These are phyloP conservation scores for Colletotrichum costaricense DNA, from an alignment of 2,329 filamentous ascomycete species.

Conservation along the genomic window DNA sequence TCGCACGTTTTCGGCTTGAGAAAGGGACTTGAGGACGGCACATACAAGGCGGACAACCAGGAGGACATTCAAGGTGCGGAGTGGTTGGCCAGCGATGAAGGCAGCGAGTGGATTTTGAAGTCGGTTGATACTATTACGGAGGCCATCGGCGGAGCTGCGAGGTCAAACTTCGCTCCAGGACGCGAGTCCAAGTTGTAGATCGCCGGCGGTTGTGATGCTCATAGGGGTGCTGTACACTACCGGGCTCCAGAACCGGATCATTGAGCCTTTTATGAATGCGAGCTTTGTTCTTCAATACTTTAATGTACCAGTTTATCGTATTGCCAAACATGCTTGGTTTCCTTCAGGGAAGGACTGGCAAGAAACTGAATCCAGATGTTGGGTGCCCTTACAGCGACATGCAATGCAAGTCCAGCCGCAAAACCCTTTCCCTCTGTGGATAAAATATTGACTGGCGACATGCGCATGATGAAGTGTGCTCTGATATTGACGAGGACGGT, in stretches of 20 bases:
- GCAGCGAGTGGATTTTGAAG: slow-evolving; percentile 58
- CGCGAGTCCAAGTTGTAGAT: slow-evolving; percentile 29
- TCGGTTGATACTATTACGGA: slow-evolving; percentile 58
- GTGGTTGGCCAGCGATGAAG: slow-evolving; percentile 59
- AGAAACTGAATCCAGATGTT: too few species aligned
- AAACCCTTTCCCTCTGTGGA: too few species aligned
- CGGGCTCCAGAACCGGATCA: neutral
- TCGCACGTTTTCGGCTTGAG: slow-evolving; percentile 85
- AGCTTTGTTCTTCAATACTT: neutral
- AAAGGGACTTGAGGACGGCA: slow-evolving; percentile 79
- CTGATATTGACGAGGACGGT: neutral
- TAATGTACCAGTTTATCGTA: neutral
- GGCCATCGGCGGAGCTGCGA: slow-evolving; percentile 52
- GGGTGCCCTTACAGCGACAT: neutral
- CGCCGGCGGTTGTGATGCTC: neutral
- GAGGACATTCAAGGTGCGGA: slow-evolving; percentile 48
- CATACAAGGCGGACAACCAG: slow-evolving; percentile 50
- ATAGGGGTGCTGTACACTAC: slow-evolving; percentile 3
- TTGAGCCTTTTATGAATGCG: neutral
- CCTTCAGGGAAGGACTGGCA: neutral
- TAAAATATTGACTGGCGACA: too few species aligned
- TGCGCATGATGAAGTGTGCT: too few species aligned
- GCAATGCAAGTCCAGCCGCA: too few species aligned
- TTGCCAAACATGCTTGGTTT: neutral
- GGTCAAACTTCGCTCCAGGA: slow-evolving; percentile 29